A percentile compares a stretch with the other conserved stretches of the same genome.
Evolutionary conservation across 148 eudicot genomes (phyloP).

Genomic region (Selenicereus undatus): DNA sequence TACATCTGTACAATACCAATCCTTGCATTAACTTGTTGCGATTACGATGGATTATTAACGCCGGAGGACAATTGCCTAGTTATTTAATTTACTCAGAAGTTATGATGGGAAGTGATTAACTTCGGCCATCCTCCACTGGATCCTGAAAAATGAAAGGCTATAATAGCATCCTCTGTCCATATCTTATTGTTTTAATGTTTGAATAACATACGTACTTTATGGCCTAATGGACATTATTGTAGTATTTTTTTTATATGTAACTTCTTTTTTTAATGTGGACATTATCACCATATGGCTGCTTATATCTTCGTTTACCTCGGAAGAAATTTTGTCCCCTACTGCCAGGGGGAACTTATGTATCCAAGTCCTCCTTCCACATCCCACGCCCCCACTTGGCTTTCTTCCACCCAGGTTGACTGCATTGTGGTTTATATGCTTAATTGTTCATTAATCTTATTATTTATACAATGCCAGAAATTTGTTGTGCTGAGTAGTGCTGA

Average conservation of each 20-base stretch:
- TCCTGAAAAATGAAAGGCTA: too few relatives aligned
- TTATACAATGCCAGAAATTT: too few relatives aligned
- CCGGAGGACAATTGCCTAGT: background rate
- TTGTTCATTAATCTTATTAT: background rate
- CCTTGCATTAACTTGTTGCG: too few relatives aligned
- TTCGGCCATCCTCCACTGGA: too few relatives aligned
- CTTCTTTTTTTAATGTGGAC: background rate
- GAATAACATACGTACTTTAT: background rate
- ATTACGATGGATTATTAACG: too few relatives aligned
- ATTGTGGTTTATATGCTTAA: background rate
- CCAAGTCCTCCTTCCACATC: background rate
- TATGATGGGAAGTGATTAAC: background rate
- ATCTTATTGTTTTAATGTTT: background rate
- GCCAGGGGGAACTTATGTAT: background rate
- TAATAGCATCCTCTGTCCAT: background rate
- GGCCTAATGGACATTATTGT: background rate
- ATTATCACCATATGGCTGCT: background rate
- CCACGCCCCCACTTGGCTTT: background rate
- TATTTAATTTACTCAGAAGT: background rate
- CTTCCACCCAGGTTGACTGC: background rate
- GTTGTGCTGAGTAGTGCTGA: background rate
- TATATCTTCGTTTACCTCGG: constrained; percentile 3
- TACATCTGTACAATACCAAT: too few relatives aligned
- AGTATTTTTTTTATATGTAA: background rate
- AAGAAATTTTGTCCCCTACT: background rate